phyloP scores from a whole-genome alignment of 2,329 filamentous ascomycete species.

The Sclerotinia sclerotiorum region DNA sequence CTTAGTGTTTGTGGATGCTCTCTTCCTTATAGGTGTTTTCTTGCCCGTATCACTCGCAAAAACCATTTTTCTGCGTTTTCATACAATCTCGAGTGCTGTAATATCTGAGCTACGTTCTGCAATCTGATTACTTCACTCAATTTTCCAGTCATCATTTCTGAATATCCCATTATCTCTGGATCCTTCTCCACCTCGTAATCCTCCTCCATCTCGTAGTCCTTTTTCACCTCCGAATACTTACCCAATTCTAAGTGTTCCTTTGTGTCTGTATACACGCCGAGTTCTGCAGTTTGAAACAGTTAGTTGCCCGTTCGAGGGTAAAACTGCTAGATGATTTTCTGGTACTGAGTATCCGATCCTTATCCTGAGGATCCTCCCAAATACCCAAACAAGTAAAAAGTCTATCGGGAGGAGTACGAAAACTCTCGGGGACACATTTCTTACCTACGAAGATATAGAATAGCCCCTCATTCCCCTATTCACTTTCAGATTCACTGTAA shows the following conservation, averaged over 20 bases:
- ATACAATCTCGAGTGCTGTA: background rate
- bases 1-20: background rate
- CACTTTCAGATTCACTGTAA: background rate
- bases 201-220: background rate
- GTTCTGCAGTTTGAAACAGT: background rate
- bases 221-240: background rate
- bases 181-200: background rate
- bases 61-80: background rate
- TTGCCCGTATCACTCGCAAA: fast-evolving
- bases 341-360: too few species aligned
- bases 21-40: background rate
- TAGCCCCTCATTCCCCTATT: too few species aligned
- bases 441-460: too few species aligned
- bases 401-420: background rate
- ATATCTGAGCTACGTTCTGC: background rate
- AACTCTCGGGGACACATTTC: too few species aligned
- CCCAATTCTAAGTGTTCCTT: background rate
- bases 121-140: background rate
- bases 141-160: background rate
- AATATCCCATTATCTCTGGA: background rate
- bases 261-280: background rate
- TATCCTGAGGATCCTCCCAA: background rate
- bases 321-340: too few species aligned
- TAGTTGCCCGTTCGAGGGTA: too few species aligned
- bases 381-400: background rate